phyloP scores from a whole-genome alignment of 257 asterid species.

The Jaltomata sinuosa region DNA sequence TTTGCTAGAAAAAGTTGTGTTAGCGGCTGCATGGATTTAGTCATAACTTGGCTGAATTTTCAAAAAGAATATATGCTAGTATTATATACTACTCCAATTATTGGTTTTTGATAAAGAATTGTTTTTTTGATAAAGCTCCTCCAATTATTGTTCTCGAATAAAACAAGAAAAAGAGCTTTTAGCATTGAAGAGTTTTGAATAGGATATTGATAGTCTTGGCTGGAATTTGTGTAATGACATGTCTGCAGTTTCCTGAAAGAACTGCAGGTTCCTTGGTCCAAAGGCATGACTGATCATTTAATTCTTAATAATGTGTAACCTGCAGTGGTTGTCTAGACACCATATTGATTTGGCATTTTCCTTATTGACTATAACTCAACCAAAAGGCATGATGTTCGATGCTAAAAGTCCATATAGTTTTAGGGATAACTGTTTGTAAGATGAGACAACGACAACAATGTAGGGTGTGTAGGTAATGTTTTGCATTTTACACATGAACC shows the following conservation, averaged over 20 bases:
- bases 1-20: neutral
- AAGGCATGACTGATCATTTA: neutral
- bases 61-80: neutral
- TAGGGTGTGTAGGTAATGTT: neutral
- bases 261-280: neutral
- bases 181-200: neutral
- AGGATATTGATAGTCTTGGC: neutral
- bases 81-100: neutral
- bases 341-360: neutral
- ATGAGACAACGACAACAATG: neutral
- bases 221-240: neutral
- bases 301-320: neutral
- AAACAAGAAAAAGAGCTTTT: neutral
- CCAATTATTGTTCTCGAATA: neutral
- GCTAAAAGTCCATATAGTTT: neutral
- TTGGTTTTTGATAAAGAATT: no score
- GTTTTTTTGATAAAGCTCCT: no score
- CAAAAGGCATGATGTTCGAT: neutral
- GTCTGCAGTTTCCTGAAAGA: neutral
- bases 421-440: neutral
- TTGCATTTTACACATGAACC: neutral
- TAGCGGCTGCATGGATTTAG: neutral
- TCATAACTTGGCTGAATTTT: neutral
- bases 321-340: neutral
- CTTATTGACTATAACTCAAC: neutral